Evolutionary conservation across 2,329 filamentous ascomycete genomes (phyloP).

Genomic region (Emergomyces orientalis): DNA sequence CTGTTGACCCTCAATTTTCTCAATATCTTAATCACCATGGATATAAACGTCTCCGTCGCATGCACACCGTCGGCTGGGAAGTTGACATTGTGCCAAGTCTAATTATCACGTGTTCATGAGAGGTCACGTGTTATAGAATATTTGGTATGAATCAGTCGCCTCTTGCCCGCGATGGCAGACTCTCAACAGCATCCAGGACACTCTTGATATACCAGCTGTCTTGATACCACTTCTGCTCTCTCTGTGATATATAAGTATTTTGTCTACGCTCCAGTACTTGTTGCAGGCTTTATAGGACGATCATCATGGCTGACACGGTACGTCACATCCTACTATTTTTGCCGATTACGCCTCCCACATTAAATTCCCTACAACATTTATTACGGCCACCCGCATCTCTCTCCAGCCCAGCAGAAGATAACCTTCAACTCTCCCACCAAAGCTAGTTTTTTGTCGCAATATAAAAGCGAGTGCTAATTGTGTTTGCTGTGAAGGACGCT

Average conservation of each 20-base stretch:
- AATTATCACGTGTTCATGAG: background rate
- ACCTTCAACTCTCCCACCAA: background rate
- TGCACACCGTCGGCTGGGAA: background rate
- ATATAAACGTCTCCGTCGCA: background rate
- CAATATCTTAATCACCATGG: background rate
- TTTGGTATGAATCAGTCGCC: background rate
- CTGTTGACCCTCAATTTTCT: background rate
- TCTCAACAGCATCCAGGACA: background rate
- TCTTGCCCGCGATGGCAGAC: background rate
- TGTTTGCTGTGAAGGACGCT: constrained; percentile 32
- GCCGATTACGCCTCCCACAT: constrained; percentile 10
- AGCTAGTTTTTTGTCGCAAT: background rate
- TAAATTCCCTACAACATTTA: constrained; percentile 18
- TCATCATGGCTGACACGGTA: constrained; percentile 37
- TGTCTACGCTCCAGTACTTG: background rate
- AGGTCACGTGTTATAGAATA: background rate
- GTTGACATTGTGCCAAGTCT: background rate
- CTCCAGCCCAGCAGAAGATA: constrained; percentile 19
- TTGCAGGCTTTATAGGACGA: background rate
- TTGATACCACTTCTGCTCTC: background rate
- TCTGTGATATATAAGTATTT: background rate
- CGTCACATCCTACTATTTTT: constrained; percentile 34
- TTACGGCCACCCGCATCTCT: background rate
- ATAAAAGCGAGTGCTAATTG: constrained; percentile 16
- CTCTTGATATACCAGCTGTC: background rate